Base-by-base conservation (phyloP, 495 filamentous ascomycete species). In the Astrothelium macrocarpum region DNA sequence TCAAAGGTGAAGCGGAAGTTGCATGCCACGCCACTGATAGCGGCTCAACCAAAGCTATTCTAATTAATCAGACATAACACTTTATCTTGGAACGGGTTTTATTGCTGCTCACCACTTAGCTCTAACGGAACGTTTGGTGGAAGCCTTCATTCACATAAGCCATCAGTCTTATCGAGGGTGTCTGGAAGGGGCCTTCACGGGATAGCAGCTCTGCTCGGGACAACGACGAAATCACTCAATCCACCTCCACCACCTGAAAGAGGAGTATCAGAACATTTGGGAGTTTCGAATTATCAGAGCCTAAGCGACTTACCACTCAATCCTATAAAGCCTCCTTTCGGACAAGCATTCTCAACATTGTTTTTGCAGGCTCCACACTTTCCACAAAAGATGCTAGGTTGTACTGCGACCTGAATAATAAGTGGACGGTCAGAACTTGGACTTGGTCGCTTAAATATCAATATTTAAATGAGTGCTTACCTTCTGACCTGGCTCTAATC, bases 1-100 rank as follows among this genome's bases (percentile, higher is more conserved):
- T 65, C 34, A 72, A 59, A 14, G 68, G 68, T 7, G 66, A 65
- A 9, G 68, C 64, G n/a, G 68, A 67, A 26, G 71, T 67, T 16
- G 70, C 70, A 60, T 72, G 70, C 70, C 70, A 72, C 7, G 64
- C 70, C 2, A 72, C 70, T 9, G 68, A 62, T 18, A 72, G 53
- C 16, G 70, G 70, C 59, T 72, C 70, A n/a, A 72, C 67, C n/a
- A 72, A 66, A 0, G 70, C 68, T 45, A 16, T 56, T 5, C 29
- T 20, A 9, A 3, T 26, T 3, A 18, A 18, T 49, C 43, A 49
- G 43, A 4, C 10, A 49, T 20, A 5, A 11, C 43, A 10, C 11
- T 3, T 49, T 18, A 14, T 49, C 10, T 49, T 3, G 9, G n/a
- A 49, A 20, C 3, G 9, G 14, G 34, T 5, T n/a, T 2, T 5